Percentiles rank a stretch among this genome's conserved stretches.
Conservation (phyloP, 2,329 filamentous ascomycete species). For the Diaporthe caulivora region DNA sequence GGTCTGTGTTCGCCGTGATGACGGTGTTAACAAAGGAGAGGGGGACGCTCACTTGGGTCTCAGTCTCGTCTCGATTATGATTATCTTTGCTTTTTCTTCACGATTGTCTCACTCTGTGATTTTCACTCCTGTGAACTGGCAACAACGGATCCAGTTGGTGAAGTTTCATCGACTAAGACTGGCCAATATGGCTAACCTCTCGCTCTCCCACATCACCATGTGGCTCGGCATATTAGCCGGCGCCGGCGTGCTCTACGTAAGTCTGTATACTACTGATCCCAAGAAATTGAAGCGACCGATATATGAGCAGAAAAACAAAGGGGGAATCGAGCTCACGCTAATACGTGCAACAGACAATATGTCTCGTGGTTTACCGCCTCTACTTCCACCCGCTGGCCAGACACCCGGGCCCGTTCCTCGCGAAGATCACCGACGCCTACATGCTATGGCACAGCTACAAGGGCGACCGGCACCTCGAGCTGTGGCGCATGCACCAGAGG, state of each 20-base stretch:
- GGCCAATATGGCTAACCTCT: constrained; percentile 43
- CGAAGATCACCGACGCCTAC: constrained; percentile 73
- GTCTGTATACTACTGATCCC: constrained; percentile 41
- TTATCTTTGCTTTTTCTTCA: not conserved
- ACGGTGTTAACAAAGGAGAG: constrained; percentile 29
- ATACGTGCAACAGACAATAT: constrained; percentile 49
- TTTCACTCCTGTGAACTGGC: not conserved
- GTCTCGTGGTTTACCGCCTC: constrained; percentile 66
- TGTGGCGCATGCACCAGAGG: constrained; percentile 76
- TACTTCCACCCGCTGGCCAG: constrained; percentile 75
- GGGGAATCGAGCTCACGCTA: constrained; percentile 18
- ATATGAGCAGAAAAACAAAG: not conserved
- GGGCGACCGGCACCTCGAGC: constrained; percentile 80
- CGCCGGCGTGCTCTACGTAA: constrained; percentile 56
- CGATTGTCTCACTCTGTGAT: not conserved
- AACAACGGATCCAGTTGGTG: not conserved
- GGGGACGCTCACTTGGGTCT: not conserved
- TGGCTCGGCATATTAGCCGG: constrained; percentile 55
- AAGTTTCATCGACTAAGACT: not conserved
- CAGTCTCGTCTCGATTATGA: not conserved
- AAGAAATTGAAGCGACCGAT: not conserved
- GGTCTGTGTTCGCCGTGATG: not conserved
- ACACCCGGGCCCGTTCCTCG: constrained; percentile 74
- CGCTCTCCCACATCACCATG: constrained; percentile 52
- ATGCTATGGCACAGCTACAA: constrained; percentile 81